Base-by-base conservation (phyloP, 108 stramenopile species). In the Cyclotella choctawhatcheeana region DNA sequence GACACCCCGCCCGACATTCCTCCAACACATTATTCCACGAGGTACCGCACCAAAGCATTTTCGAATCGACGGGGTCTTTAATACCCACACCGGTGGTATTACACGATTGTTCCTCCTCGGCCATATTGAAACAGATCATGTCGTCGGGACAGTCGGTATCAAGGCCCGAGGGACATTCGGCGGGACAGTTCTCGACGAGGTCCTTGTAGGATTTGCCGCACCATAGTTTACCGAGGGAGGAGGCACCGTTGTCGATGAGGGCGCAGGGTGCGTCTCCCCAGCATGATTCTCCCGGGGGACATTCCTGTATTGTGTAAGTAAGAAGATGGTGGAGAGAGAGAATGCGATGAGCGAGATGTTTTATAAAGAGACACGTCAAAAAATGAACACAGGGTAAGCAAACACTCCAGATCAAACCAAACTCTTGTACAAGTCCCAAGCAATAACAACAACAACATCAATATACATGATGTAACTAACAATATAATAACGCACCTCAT, bases 141-240 rank as follows among this genome's bases (percentile, higher is more conserved):
- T 52, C 69, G 17, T 47, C 22, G 26, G 68, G 68, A 60, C 77
- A 77, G 25, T 77, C 77, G 30, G 64, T 62, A 37, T 77, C 62
- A 22, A 62, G 62, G 7, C 62, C 69, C 14, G 68, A 69, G 43
- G 69, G 70, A 51, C 77, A 79, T 35, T 60, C 61, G 64, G 71
- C 64, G 50, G 77, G 77, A 31, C 77, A 79, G 22, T 71, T 26
- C 37, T 79, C 77, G n/a, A 61, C 65, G 40, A 79, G 56, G 32
- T 79, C 53, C 65, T 79, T 79, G 77, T 79, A 79, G 25, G 56
- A 44, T n/a, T 29, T 67, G 7, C 48, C 77, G 34, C 77, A 79
- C 77, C 77, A 79, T 20, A 63, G 20, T 61, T 35, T 64, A 32
- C 77, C 67, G 58, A 59, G 16, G 58, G 22, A 18, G 33, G 34